Percentiles rank a stretch among this genome's conserved stretches.
phyloP scores from a whole-genome alignment of 345 rosid genomes.

The Erucastrum elatum region DNA sequence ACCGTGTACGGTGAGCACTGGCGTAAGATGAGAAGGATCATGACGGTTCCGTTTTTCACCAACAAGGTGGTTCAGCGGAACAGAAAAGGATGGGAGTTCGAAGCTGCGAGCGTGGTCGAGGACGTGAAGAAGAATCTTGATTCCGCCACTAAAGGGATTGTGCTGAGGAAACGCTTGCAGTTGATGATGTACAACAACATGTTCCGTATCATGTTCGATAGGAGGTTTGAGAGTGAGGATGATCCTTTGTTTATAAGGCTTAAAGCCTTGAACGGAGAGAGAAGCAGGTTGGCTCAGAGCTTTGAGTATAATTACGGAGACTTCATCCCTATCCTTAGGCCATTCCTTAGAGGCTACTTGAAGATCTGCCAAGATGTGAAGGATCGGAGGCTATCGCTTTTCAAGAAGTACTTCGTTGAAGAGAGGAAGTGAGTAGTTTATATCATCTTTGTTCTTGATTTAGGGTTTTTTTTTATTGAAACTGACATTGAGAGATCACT shows the following conservation, averaged over 20 bases:
- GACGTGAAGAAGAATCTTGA: slow-evolving; percentile 75
- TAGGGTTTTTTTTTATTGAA: background rate
- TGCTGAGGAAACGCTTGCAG: slow-evolving; percentile 74
- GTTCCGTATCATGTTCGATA: slow-evolving; percentile 63
- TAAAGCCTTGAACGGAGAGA: slow-evolving; percentile 92
- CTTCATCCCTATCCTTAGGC: slow-evolving; percentile 91
- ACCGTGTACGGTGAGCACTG: slow-evolving; percentile 99
- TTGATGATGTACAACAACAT: slow-evolving; percentile 97
- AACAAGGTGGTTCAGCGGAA: slow-evolving; percentile 77
- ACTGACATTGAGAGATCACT: background rate
- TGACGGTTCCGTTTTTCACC: slow-evolving; percentile 81
- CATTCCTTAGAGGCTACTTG: slow-evolving; percentile 87
- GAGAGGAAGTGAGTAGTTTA: slow-evolving; percentile 72
- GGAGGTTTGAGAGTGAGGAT: slow-evolving; percentile 4
- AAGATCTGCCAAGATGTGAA: slow-evolving; percentile 91
- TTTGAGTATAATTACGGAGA: slow-evolving; percentile 95
- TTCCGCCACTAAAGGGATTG: slow-evolving; percentile 70
- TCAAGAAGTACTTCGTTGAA: slow-evolving; percentile 59
- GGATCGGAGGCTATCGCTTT: slow-evolving; percentile 69
- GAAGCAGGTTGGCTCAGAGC: slow-evolving; percentile 93
- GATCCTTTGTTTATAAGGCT: slow-evolving; percentile 77
- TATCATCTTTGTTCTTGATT: background rate
- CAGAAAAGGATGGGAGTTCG: slow-evolving; percentile 69
- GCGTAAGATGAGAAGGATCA: slow-evolving; percentile 97
- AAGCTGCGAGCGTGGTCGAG: slow-evolving; percentile 71